Evolutionary conservation across 768 basidiomycete species (phyloP), one percentile per base, ranked within the genome.

Genomic region (Cyclocybe cylindracea): DNA sequence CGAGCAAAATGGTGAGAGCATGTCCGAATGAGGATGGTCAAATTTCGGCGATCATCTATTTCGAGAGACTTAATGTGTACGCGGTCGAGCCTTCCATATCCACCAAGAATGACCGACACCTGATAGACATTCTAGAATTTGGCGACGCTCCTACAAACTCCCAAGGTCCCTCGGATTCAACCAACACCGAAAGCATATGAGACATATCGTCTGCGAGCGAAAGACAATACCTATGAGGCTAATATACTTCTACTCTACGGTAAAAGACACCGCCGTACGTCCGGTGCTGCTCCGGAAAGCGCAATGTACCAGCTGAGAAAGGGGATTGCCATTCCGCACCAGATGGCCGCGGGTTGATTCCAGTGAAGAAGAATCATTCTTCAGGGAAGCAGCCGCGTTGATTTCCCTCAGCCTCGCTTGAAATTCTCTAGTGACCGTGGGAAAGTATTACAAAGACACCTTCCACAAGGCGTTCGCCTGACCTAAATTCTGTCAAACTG

Each of bases 231-330:
- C 70, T 7, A 66, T 75, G 63, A 72, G 62, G 56, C 13, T 70
- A 70, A 58, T 73, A 73, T 46, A 54, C 62, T 0, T 56, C 64
- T 16, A 61, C 73, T 73, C 44, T 62, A 77, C 35, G 71, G 18
- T 78, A 86, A 58, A 82, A 77, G 64, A 81, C 82, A 1, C 82
- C 83, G 2, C 83, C 82, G 0, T 84, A 85, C 56, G 67, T 84
- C n/a, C 34, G 80, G 77, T 13, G 78, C 82, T 1, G 65, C 68
- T 29, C 84, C 83, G 2, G 76, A 76, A 44, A 71, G 77, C n/a
- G 76, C 74, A 3, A 60, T 54, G 1, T 62, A 69, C 32, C 61
- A 69, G 16, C 61, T 10, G 54, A 69, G 16, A 61, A 61, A 19
- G 72, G 71, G 10, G 69, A 72, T 83, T 59, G 58, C 83, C 18